Percentiles rank a stretch among this genome's conserved stretches.
Conservation (phyloP, 2,329 filamentous ascomycete genomes). For the Chrysosporium queenslandicum region DNA sequence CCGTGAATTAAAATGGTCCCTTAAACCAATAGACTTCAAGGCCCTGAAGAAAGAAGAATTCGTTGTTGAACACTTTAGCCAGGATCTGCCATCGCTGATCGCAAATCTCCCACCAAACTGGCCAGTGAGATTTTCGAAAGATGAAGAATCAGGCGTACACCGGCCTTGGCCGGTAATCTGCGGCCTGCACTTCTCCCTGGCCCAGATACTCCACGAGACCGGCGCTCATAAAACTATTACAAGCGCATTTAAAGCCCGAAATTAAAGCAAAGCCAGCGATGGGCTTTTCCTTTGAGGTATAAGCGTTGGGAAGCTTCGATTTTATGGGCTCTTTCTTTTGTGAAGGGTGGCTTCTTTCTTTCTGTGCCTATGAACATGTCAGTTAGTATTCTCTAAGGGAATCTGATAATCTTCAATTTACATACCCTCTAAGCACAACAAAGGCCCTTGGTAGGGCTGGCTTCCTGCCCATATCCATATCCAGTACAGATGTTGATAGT, state of each 20-base stretch:
- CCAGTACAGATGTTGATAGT: too few species aligned
- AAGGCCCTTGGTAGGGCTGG: too few species aligned
- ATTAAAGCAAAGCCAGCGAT: not conserved
- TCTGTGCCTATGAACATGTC: too few species aligned
- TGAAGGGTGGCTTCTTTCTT: too few species aligned
- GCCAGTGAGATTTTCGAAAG: not conserved
- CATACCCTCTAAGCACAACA: not conserved
- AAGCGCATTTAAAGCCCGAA: not conserved
- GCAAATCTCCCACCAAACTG: not conserved
- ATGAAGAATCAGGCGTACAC: not conserved
- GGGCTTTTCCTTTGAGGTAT: too few species aligned
- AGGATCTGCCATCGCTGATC: not conserved
- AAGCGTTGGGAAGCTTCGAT: not conserved
- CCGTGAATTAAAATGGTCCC: constrained; percentile 5
- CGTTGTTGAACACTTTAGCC: constrained; percentile 3
- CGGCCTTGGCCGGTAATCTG: not conserved
- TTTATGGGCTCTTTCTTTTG: not conserved
- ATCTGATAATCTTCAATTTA: not conserved
- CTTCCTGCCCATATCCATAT: too few species aligned
- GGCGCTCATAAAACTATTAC: not conserved
- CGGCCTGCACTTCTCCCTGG: not conserved
- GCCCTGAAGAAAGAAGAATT: too few species aligned
- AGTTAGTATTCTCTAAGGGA: not conserved
- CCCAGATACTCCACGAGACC: not conserved
- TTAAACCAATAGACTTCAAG: not conserved